phyloP scores from a whole-genome alignment of 441 rosid species.

The Oxalis stricta region DNA sequence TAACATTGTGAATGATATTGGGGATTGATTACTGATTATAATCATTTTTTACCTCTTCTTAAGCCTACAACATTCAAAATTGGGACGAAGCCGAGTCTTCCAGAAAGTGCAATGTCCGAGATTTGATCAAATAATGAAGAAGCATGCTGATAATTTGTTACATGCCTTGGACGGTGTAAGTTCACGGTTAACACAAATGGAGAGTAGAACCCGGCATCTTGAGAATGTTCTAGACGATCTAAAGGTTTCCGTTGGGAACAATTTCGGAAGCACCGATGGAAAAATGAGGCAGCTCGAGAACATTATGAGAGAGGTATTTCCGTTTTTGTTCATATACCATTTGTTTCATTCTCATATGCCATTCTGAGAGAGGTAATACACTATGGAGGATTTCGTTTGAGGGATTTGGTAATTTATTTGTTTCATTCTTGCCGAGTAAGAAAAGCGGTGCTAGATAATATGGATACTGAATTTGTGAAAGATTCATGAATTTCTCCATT shows the following conservation, averaged over 20 bases:
- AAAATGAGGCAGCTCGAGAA: slow-evolving; percentile 75
- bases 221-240: slow-evolving; percentile 74
- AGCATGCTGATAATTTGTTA: slow-evolving; percentile 49
- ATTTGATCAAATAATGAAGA: slow-evolving; percentile 65
- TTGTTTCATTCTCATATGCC: slow-evolving; percentile 1
- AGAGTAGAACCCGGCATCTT: slow-evolving; percentile 49
- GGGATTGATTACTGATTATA: not conserved
- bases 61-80: slow-evolving; percentile 36
- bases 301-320: slow-evolving; percentile 61
- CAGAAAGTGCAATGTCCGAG: slow-evolving; percentile 31
- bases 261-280: slow-evolving; percentile 64
- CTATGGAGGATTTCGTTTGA: not conserved
- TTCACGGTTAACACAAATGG: slow-evolving; percentile 73
- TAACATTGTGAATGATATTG: not conserved
- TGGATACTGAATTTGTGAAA: not conserved
- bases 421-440: not conserved
- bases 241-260: slow-evolving; percentile 62
- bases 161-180: slow-evolving; percentile 60
- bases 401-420: not conserved
- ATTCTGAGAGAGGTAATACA: not conserved
- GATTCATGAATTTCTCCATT: not conserved
- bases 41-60: not conserved
- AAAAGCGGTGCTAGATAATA: not conserved
- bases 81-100: slow-evolving; percentile 35
- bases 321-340: not conserved